These are phyloP conservation scores for Coemansia sp. DNA, from an alignment of 192 early-diverging fungal species.

Conservation along the genomic window DNA sequence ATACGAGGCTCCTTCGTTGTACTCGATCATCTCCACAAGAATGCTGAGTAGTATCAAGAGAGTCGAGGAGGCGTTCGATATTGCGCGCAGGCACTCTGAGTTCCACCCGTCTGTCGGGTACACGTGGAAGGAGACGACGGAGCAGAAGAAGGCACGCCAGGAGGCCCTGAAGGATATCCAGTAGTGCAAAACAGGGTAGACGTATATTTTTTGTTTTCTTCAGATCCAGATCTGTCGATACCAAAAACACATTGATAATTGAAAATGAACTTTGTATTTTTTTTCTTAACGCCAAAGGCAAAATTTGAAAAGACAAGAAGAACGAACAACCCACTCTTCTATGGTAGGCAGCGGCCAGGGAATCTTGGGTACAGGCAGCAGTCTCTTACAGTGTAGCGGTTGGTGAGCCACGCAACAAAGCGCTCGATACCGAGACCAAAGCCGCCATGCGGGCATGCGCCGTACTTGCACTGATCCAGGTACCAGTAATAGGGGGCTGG, in stretches of 20 bases:
- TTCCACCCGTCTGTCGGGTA: slow-evolving; percentile 55
- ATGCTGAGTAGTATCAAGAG: slow-evolving; percentile 60
- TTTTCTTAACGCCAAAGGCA: neutral
- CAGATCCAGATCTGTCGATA: neutral
- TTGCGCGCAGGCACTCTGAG: slow-evolving; percentile 31
- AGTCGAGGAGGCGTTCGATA: slow-evolving; percentile 44
- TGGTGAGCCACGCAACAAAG: slow-evolving; percentile 94
- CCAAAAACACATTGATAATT: too few relatives aligned
- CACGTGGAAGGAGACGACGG: slow-evolving; percentile 42
- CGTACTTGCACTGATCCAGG: slow-evolving; percentile 99
- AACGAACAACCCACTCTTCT: slow-evolving; percentile 12
- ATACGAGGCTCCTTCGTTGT: slow-evolving; percentile 71
- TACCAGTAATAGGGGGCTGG: slow-evolving; percentile 98
- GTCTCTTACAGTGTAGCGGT: slow-evolving; percentile 88
- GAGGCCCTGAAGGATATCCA: slow-evolving; percentile 35
- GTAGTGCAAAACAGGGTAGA: neutral
- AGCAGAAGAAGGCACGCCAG: slow-evolving; percentile 35
- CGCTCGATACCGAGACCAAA: slow-evolving; percentile 97
- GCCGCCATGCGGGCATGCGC: slow-evolving; percentile 93
- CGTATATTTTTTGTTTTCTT: neutral
- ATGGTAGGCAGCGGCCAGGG: slow-evolving; percentile 82
- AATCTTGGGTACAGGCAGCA: slow-evolving; percentile 92
- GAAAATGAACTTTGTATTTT: neutral
- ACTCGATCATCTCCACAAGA: slow-evolving; percentile 68
- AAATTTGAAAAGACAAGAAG: neutral